Evolutionary conservation across 2,329 filamentous ascomycete genomes (phyloP).

Genomic region (Ramularia endophylla): DNA sequence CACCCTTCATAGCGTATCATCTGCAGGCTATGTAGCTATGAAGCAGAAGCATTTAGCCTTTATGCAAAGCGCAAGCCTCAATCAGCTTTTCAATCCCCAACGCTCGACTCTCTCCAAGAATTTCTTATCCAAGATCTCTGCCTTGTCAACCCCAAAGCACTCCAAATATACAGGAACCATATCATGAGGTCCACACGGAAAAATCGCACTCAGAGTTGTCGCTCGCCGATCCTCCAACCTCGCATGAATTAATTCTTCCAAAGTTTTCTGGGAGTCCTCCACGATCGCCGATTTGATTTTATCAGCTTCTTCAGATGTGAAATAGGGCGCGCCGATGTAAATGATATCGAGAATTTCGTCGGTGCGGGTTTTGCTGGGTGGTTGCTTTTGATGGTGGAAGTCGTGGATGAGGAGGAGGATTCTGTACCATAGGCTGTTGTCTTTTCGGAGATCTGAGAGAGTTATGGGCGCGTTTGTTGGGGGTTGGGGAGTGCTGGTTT

Average conservation of each 20-base stretch:
- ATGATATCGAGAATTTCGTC: constrained; percentile 2
- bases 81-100: not conserved
- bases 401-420: constrained; percentile 9
- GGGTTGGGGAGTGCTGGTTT: not conserved
- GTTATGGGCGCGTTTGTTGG: not conserved
- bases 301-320: constrained; percentile 7
- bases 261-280: not conserved
- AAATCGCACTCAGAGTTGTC: constrained; percentile 11
- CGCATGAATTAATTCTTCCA: constrained; percentile 9
- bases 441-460: not conserved
- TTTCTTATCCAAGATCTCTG: constrained; percentile 14
- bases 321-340: constrained; percentile 12
- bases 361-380: constrained; percentile 1
- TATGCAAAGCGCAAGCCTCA: too few relatives aligned
- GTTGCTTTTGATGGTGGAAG: constrained; percentile 6
- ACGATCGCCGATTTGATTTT: constrained; percentile 3
- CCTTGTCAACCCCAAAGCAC: constrained; percentile 12
- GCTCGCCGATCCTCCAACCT: constrained; percentile 10
- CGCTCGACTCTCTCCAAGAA: constrained; percentile 32
- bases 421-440: constrained; percentile 6
- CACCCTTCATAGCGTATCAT: too few relatives aligned
- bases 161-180: constrained; percentile 13
- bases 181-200: constrained; percentile 17
- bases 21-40: too few relatives aligned
- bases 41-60: too few relatives aligned